A percentile compares a stretch with the other conserved stretches of the same genome.
phyloP scores from a whole-genome alignment of 768 basidiomycete species.

The Lactarius sp. region DNA sequence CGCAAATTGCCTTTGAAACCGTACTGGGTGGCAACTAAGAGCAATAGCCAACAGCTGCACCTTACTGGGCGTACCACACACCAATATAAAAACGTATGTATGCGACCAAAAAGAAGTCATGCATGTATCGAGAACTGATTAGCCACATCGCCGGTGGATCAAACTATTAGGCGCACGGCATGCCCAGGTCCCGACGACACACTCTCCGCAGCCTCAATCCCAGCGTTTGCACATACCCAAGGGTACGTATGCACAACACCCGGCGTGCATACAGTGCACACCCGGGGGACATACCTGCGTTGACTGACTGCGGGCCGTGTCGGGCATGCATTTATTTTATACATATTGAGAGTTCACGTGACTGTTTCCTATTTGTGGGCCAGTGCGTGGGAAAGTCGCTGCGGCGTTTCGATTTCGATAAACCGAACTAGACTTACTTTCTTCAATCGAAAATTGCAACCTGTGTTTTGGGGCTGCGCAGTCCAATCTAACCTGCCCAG shows the following conservation, averaged over 20 bases:
- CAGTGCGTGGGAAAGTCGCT: slow-evolving; percentile 44
- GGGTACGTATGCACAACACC: slow-evolving; percentile 24
- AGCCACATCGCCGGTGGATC: slow-evolving; percentile 48
- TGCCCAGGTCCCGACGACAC: slow-evolving; percentile 56
- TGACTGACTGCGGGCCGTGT: neutral
- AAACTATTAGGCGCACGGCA: slow-evolving; percentile 48
- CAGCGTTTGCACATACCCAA: slow-evolving; percentile 14
- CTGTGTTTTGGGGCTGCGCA: slow-evolving; percentile 60
- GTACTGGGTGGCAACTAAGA: neutral
- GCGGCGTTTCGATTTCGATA: neutral
- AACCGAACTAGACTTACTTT: slow-evolving; percentile 7
- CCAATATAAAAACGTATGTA: neutral
- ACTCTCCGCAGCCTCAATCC: slow-evolving; percentile 44
- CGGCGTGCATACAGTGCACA: slow-evolving; percentile 16
- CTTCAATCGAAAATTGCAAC: slow-evolving; percentile 66
- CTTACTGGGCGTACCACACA: neutral
- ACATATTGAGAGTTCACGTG: slow-evolving; percentile 9
- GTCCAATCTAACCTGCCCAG: slow-evolving; percentile 21
- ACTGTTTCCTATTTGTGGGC: slow-evolving; percentile 33
- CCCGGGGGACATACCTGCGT: slow-evolving; percentile 9
- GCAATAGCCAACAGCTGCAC: neutral
- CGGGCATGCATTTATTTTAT: slow-evolving; percentile 21
- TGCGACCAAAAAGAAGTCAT: neutral
- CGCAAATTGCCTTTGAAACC: neutral
- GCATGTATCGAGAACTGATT: slow-evolving; percentile 66